Evolutionary conservation across 2,329 filamentous ascomycete genomes (phyloP).

Genomic region (Penicillium corylophilum): DNA sequence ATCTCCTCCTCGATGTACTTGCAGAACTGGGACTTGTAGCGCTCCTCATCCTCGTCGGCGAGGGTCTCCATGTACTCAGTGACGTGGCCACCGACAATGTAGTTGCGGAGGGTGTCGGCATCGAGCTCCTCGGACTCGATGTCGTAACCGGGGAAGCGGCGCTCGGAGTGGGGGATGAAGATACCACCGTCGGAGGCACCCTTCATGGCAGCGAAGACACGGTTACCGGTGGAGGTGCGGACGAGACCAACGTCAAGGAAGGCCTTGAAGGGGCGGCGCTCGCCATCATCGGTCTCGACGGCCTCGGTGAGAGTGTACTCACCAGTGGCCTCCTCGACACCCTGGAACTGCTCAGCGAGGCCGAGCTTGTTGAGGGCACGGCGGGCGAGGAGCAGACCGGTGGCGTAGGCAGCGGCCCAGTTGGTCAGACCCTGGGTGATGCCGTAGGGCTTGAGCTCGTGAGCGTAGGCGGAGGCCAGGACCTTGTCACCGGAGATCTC

Average conservation of each 20-base stretch:
- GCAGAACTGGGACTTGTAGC: conserved; percentile 97
- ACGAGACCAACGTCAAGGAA: conserved; percentile 97
- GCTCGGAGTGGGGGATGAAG: conserved; percentile 96
- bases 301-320: conserved; percentile 97
- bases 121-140: conserved; percentile 98
- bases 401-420: conserved; percentile 97
- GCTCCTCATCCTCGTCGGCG: conserved; percentile 99
- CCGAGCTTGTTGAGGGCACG: conserved; percentile 96
- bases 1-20: conserved; percentile 97
- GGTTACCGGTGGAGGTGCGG: conserved; percentile 96
- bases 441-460: conserved; percentile 97
- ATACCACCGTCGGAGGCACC: conserved; percentile 98
- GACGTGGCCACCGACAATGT: conserved; percentile 98
- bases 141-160: conserved; percentile 98
- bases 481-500: conserved; percentile 99
- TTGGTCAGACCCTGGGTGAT: conserved; percentile 99
- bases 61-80: conserved; percentile 99
- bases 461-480: conserved; percentile 85
- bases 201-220: conserved; percentile 99
- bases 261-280: conserved; percentile 97
- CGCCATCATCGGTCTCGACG: conserved; percentile 80
- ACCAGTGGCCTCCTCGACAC: conserved; percentile 95
- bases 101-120: conserved; percentile 93
- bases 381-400: conserved; percentile 94
- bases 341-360: conserved; percentile 86